Conservation (phyloP, 2,329 filamentous ascomycete genomes). For the Calonectria ilicicola region DNA sequence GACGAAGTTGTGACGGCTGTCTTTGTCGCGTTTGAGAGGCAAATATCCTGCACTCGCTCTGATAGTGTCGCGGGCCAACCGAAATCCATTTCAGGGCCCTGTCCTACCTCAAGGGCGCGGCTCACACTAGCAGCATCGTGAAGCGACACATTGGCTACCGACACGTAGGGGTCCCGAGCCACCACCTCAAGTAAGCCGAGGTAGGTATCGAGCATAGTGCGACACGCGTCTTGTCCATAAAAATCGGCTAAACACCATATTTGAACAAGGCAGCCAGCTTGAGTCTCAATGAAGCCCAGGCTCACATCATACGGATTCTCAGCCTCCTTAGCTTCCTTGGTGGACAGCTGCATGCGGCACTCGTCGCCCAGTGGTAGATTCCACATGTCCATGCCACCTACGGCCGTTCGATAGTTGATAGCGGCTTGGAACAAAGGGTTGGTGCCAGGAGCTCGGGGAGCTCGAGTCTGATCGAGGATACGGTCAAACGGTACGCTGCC, state of each 20-base stretch:
- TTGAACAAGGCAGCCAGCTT: neutral
- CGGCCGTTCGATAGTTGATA: constrained; percentile 57
- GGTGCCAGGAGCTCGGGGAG: constrained; percentile 50
- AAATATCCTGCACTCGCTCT: constrained; percentile 8
- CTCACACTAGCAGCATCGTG: neutral
- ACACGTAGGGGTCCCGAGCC: neutral
- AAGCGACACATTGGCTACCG: neutral
- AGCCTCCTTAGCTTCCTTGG: neutral
- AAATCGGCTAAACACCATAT: neutral
- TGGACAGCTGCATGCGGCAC: neutral
- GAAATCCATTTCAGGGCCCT: constrained; percentile 11
- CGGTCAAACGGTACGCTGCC: constrained; percentile 59
- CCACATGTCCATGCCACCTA: neutral
- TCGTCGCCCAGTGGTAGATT: neutral
- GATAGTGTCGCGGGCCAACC: constrained; percentile 18
- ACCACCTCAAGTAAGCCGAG: neutral
- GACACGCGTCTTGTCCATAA: neutral
- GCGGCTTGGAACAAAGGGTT: constrained; percentile 61
- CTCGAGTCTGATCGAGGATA: constrained; percentile 55
- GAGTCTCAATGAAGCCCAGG: neutral
- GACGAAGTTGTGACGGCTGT: constrained; percentile 15
- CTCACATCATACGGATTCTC: neutral
- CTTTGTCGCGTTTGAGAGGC: neutral
- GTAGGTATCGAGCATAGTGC: neutral
- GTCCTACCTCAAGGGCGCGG: constrained; percentile 12